Evolutionary conservation across 2,329 filamentous ascomycete species (phyloP).

Genomic region (Sclerotinia trifoliorum): DNA sequence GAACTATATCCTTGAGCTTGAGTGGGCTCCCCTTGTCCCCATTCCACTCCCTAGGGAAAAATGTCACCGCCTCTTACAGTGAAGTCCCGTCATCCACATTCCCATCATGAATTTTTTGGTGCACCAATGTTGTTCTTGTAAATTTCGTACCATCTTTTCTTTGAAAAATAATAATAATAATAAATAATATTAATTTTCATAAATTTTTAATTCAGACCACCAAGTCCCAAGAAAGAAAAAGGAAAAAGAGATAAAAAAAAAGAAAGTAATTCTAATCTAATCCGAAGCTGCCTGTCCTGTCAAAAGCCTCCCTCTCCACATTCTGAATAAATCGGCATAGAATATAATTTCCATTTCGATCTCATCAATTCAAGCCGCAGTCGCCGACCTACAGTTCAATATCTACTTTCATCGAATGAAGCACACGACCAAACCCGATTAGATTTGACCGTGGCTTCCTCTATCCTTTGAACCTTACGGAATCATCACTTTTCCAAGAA

Average conservation of each 20-base stretch:
- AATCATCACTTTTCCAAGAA: conserved; percentile 1
- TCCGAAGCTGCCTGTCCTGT: conserved; percentile 4
- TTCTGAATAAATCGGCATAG: conserved; percentile 13
- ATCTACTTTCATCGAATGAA: conserved; percentile 17
- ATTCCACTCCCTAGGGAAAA: conserved; percentile 15
- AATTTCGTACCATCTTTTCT: not conserved
- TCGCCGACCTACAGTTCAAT: conserved; percentile 19
- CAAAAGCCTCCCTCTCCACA: conserved; percentile 21
- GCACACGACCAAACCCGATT: conserved; percentile 18
- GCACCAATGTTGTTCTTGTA: conserved; percentile 1
- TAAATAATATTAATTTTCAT: conserved; percentile 7
- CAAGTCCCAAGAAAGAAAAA: not conserved
- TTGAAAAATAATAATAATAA: not conserved
- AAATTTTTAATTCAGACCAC: not conserved
- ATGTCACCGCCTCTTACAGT: conserved; percentile 22
- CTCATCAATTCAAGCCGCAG: conserved; percentile 12
- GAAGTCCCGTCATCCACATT: conserved; percentile 16
- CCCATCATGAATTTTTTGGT: conserved; percentile 10
- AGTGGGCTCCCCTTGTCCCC: conserved; percentile 12
- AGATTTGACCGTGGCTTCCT: conserved; percentile 2
- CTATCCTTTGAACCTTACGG: not conserved
- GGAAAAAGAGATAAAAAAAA: conserved; percentile 1
- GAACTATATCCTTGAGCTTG: conserved; percentile 15
- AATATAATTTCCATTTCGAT: conserved; percentile 21
- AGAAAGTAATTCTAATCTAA: conserved; percentile 1